These are phyloP conservation scores for Naganishia albida DNA, from an alignment of 1,284 basidiomycete species.

Conservation along the genomic window DNA sequence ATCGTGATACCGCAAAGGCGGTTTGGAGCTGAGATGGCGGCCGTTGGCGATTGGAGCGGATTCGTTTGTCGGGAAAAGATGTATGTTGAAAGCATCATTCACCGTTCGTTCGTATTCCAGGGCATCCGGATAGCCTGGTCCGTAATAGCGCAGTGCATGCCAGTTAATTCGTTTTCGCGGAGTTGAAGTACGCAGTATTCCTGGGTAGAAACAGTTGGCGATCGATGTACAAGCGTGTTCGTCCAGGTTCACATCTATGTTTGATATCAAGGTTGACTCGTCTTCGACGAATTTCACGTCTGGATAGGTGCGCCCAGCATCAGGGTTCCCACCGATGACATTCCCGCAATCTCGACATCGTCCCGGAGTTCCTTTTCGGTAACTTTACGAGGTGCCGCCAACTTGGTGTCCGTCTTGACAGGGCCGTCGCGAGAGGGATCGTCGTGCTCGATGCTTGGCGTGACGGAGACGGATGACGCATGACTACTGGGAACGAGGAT, in stretches of 20 bases:
- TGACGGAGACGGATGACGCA: neutral
- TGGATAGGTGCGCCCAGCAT: slow-evolving; percentile 18
- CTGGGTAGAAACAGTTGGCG: too few relatives aligned
- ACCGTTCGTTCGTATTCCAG: neutral
- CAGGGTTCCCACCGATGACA: slow-evolving; percentile 2
- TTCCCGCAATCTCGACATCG: slow-evolving; percentile 1
- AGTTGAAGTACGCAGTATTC: neutral
- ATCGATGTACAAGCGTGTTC: neutral
- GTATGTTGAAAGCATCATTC: neutral
- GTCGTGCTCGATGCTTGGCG: neutral
- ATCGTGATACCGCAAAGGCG: neutral
- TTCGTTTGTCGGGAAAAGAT: neutral
- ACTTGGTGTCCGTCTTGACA: neutral
- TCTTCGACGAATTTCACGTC: neutral
- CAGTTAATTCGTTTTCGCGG: neutral
- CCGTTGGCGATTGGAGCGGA: neutral
- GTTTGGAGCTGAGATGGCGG: neutral
- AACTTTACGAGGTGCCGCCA: neutral
- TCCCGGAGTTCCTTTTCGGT: neutral
- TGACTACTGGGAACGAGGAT: slow-evolving; percentile 18
- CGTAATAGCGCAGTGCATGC: too few relatives aligned
- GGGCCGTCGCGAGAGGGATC: neutral
- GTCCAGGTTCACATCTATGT: neutral
- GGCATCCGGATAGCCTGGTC: neutral
- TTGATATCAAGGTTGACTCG: neutral